These are phyloP conservation scores for Tricholoma sp. DNA, from an alignment of 768 basidiomycete genomes.

Conservation along the genomic window DNA sequence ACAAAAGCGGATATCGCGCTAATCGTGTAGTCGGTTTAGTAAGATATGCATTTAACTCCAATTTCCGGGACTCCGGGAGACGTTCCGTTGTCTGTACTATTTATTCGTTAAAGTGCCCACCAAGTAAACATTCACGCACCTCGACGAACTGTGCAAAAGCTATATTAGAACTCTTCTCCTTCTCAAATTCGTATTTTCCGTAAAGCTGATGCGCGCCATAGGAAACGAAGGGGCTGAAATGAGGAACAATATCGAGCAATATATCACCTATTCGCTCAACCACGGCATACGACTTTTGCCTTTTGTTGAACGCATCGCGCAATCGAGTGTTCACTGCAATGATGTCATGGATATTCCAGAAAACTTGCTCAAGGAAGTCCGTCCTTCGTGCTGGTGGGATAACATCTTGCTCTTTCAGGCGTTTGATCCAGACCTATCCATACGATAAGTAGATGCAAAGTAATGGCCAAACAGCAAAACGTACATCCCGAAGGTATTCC, in stretches of 20 bases:
- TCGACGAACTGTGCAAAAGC: constrained; percentile 95
- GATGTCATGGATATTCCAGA: constrained; percentile 97
- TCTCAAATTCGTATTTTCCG: constrained; percentile 99
- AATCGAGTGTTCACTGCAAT: constrained; percentile 86
- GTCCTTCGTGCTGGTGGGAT: constrained; percentile 72
- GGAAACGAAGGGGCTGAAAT: constrained; percentile 88
- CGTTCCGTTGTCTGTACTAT: constrained; percentile 76
- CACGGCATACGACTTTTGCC: constrained; percentile 92
- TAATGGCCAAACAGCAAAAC: constrained; percentile 21
- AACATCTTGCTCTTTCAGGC: constrained; percentile 68
- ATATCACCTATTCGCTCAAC: constrained; percentile 92
- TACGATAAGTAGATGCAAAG: constrained; percentile 1
- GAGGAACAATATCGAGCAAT: constrained; percentile 77
- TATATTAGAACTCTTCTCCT: constrained; percentile 91
- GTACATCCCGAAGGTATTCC: constrained; percentile 94
- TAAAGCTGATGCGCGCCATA: constrained; percentile 97
- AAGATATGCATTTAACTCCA: constrained; percentile 95
- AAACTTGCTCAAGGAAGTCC: constrained; percentile 89
- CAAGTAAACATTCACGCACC: constrained; percentile 39
- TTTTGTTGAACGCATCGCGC: constrained; percentile 90
- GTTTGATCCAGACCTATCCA: constrained; percentile 80
- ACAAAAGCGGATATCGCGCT: constrained; percentile 90
- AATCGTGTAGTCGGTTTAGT: constrained; percentile 98
- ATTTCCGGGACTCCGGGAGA: constrained; percentile 89
- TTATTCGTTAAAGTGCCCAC: not conserved